These are phyloP conservation scores for Phytophthora tentaculata DNA, from an alignment of 352 stramenopile genomes.

Conservation along the genomic window DNA sequence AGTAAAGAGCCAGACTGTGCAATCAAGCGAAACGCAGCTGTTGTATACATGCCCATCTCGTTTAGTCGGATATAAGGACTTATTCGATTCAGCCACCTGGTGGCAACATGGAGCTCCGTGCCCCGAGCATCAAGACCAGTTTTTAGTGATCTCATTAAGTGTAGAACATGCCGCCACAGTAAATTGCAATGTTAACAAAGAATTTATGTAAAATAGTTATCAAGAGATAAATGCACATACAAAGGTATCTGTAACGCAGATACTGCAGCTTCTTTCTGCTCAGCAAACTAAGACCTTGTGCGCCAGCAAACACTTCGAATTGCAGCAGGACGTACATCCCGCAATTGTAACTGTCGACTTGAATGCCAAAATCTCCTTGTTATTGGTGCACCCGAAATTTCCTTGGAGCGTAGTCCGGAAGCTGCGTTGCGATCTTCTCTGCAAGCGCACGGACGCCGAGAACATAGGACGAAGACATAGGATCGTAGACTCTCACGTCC, in stretches of 20 bases:
- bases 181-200: background rate
- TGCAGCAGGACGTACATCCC: background rate
- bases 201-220: background rate
- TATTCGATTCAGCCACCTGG: no score
- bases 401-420: constrained; percentile 4
- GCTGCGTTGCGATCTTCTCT: background rate
- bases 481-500: background rate
- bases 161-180: background rate
- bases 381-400: constrained; percentile 4
- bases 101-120: background rate
- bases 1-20: no score
- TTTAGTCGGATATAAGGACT: no score
- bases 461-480: background rate
- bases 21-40: no score
- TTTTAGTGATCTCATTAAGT: background rate
- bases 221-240: background rate
- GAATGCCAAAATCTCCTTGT: constrained; percentile 1
- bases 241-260: background rate
- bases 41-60: no score
- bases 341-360: constrained; percentile 3
- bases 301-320: background rate
- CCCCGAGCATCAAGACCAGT: background rate
- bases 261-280: background rate
- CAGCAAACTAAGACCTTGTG: background rate
- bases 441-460: background rate